Conservation (phyloP, 2,329 filamentous ascomycete species). For the Calonectria henricotiae region DNA sequence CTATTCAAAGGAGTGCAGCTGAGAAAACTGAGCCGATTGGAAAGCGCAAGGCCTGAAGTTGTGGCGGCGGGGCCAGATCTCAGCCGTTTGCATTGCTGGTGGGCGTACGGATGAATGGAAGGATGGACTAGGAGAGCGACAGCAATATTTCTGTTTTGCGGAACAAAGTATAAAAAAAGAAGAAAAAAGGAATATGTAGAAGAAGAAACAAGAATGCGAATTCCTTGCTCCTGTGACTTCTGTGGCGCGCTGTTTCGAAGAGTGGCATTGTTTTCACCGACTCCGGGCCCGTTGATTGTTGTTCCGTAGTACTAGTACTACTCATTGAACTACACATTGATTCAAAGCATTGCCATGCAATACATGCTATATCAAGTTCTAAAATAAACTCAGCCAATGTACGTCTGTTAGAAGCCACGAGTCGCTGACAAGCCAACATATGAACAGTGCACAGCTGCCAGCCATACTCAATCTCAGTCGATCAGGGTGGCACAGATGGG, state of each 20-base stretch:
- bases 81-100: not conserved
- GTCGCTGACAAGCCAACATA: not conserved
- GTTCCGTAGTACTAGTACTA: no score
- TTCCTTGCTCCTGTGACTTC: no score
- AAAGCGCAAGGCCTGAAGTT: not conserved
- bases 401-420: not conserved
- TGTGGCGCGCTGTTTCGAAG: no score
- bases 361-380: not conserved
- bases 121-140: not conserved
- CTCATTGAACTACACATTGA: no score
- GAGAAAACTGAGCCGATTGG: not conserved
- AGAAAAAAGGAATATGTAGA: not conserved
- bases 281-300: no score
- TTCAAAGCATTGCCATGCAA: not conserved
- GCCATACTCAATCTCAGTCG: not conserved
- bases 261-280: no score
- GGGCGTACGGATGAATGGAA: not conserved
- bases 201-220: no score
- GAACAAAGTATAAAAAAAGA: not conserved
- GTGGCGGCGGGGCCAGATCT: slow-evolving; percentile 13
- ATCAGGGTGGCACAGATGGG: not conserved
- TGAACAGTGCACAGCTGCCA: not conserved
- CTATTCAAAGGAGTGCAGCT: not conserved
- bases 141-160: no score
- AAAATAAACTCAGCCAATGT: not conserved